Conservation (phyloP, 768 basidiomycete genomes). For the Lactifluus pinguis region DNA sequence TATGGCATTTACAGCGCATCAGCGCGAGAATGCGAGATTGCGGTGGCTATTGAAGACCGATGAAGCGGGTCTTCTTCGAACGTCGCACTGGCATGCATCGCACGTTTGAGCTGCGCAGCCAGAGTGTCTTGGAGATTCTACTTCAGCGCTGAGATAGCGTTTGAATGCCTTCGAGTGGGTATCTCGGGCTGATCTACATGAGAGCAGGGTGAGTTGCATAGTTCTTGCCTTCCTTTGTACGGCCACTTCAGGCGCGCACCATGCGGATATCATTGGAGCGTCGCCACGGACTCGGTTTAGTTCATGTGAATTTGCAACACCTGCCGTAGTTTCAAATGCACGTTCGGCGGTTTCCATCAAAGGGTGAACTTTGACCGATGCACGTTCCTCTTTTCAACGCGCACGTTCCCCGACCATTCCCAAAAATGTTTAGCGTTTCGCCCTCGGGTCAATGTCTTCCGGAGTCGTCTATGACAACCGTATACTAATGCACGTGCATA, state of each 20-base stretch:
- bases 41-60: neutral
- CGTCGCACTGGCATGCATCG: slow-evolving; percentile 7
- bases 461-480: neutral
- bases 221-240: neutral
- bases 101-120: neutral
- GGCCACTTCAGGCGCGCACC: neutral
- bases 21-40: neutral
- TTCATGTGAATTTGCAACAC: neutral
- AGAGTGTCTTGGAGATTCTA: neutral
- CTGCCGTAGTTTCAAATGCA: neutral
- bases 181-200: neutral
- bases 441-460: neutral
- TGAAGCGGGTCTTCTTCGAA: neutral
- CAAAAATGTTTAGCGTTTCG: neutral
- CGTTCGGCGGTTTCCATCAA: neutral
- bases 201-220: neutral
- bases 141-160: neutral
- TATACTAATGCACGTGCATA: neutral
- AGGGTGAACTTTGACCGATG: neutral
- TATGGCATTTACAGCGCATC: neutral
- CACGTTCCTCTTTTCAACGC: neutral
- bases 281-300: neutral
- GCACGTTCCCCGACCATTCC: neutral
- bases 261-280: neutral
- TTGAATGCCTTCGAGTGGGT: neutral